These are phyloP conservation scores for Penicillium odoratum DNA, from an alignment of 495 filamentous ascomycete genomes.

Conservation along the genomic window DNA sequence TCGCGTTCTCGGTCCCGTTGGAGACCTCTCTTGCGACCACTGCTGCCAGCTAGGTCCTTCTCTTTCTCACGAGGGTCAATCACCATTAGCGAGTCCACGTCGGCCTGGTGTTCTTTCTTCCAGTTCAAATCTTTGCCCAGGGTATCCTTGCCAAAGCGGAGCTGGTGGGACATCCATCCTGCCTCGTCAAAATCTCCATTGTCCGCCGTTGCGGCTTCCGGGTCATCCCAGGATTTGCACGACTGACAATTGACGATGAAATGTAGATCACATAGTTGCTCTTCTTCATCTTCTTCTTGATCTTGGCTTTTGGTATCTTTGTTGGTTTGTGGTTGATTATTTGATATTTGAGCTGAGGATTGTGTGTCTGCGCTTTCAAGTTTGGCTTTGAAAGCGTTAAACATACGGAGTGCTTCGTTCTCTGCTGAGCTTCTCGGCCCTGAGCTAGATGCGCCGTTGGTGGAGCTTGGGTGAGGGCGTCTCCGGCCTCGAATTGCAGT, in stretches of 20 bases:
- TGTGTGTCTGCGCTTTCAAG: constrained; percentile 62
- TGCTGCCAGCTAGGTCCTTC: constrained; percentile 53
- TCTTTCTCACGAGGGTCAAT: constrained; percentile 92
- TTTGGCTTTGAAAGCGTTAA: constrained; percentile 77
- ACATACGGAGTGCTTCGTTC: constrained; percentile 59
- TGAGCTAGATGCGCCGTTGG: constrained; percentile 25
- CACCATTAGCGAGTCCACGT: constrained; percentile 85
- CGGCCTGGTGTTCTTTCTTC: constrained; percentile 82
- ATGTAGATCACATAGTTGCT: constrained; percentile 79
- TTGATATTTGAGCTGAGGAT: constrained; percentile 16
- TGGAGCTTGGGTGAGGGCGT: constrained; percentile 57
- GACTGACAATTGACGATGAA: constrained; percentile 93
- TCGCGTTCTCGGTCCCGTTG: constrained; percentile 45
- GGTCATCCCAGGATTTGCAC: constrained; percentile 68
- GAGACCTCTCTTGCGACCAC: constrained; percentile 27
- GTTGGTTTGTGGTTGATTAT: constrained; percentile 23
- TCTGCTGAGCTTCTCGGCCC: constrained; percentile 52
- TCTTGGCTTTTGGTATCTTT: constrained; percentile 28
- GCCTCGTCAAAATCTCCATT: constrained; percentile 62
- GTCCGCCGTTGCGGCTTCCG: constrained; percentile 20
- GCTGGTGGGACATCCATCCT: constrained; percentile 65
- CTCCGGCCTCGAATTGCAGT: constrained; percentile 80
- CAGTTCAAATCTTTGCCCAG: constrained; percentile 90
- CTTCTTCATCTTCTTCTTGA: constrained; percentile 43
- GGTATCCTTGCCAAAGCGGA: constrained; percentile 86